Evolutionary conservation across 805 yeast genomes (phyloP).

Genomic region (Suhomyces xylopsoci): DNA sequence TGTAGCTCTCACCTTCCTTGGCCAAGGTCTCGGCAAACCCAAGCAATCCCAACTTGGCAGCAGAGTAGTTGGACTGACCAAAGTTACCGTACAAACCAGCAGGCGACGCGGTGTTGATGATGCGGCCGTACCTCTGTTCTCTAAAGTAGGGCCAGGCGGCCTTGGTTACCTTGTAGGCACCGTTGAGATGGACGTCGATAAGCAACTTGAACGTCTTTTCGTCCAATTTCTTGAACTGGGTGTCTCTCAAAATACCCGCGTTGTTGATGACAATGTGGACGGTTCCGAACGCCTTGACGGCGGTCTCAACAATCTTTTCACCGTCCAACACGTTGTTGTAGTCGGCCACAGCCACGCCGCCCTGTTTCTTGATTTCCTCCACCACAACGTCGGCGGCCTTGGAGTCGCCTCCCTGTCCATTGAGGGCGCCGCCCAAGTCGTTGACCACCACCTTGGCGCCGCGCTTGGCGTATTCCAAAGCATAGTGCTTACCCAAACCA

Average conservation of each 20-base stretch:
- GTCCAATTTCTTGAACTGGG: slow-evolving; percentile 81
- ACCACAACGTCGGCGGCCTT: slow-evolving; percentile 94
- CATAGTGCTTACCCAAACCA: slow-evolving; percentile 88
- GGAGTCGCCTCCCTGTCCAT: slow-evolving; percentile 62
- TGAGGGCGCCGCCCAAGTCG: slow-evolving; percentile 83
- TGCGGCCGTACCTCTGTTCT: slow-evolving; percentile 82
- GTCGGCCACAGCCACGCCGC: slow-evolving; percentile 90
- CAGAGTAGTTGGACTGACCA: slow-evolving; percentile 94
- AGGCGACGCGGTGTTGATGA: slow-evolving; percentile 92
- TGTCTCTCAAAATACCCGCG: slow-evolving; percentile 92
- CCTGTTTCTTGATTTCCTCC: slow-evolving; percentile 68
- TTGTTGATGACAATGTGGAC: slow-evolving; percentile 88
- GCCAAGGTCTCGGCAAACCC: slow-evolving; percentile 94
- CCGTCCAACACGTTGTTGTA: slow-evolving; percentile 89
- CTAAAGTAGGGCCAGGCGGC: slow-evolving; percentile 93
- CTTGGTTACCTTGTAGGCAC: slow-evolving; percentile 78
- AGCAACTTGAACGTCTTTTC: slow-evolving; percentile 77
- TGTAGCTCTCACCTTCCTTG: slow-evolving; percentile 84
- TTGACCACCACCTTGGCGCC: slow-evolving; percentile 96
- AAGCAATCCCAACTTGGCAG: slow-evolving; percentile 85
- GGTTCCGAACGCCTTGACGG: slow-evolving; percentile 80
- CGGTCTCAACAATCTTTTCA: slow-evolving; percentile 79
- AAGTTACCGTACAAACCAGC: slow-evolving; percentile 97
- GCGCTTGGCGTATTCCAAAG: slow-evolving; percentile 78
- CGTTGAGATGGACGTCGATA: slow-evolving; percentile 83